Percentiles rank a stretch among this genome's conserved stretches.
phyloP scores from a whole-genome alignment of 1,139 yeast genomes.

The Candida smagusa region DNA sequence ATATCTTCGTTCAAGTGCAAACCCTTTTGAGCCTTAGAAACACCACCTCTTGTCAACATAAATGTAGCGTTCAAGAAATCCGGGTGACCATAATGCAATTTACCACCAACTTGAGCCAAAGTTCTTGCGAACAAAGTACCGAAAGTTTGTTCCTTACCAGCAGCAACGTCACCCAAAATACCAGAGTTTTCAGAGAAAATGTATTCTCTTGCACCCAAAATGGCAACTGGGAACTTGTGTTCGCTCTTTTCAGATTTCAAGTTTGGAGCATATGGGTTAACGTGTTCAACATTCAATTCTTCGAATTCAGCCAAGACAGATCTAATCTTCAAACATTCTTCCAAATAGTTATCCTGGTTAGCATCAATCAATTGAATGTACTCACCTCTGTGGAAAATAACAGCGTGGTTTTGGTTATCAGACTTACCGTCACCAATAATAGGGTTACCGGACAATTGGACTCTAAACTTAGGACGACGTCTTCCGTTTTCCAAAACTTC shows the following conservation, averaged over 20 bases:
- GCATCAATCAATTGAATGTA: constrained; percentile 97
- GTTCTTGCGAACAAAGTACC: constrained; percentile 98
- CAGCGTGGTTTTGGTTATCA: constrained; percentile 96
- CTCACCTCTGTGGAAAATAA: constrained; percentile 98
- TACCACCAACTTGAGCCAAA: constrained; percentile 97
- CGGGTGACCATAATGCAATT: constrained; percentile 98
- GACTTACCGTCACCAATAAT: constrained; percentile 99
- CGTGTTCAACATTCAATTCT: constrained; percentile 85
- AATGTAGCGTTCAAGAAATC: constrained; percentile 93
- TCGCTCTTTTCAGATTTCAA: constrained; percentile 39
- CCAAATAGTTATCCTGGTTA: constrained; percentile 96
- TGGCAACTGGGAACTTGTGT: constrained; percentile 82
- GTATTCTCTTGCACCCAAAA: constrained; percentile 98
- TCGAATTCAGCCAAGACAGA: constrained; percentile 97
- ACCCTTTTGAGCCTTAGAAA: constrained; percentile 98
- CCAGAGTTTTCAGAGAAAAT: constrained; percentile 98
- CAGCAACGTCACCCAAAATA: constrained; percentile 98
- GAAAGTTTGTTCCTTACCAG: constrained; percentile 99
- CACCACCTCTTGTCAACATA: constrained; percentile 99
- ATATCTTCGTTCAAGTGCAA: constrained; percentile 98
- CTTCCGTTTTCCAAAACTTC: constrained; percentile 97
- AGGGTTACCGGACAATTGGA: constrained; percentile 97
- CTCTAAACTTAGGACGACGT: constrained; percentile 97
- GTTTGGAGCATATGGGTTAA: constrained; percentile 73
- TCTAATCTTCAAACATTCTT: constrained; percentile 97